Evolutionary conservation across 1,139 yeast species (phyloP), one percentile per base, ranked within the genome.

Genomic region (Pichia sp.): DNA sequence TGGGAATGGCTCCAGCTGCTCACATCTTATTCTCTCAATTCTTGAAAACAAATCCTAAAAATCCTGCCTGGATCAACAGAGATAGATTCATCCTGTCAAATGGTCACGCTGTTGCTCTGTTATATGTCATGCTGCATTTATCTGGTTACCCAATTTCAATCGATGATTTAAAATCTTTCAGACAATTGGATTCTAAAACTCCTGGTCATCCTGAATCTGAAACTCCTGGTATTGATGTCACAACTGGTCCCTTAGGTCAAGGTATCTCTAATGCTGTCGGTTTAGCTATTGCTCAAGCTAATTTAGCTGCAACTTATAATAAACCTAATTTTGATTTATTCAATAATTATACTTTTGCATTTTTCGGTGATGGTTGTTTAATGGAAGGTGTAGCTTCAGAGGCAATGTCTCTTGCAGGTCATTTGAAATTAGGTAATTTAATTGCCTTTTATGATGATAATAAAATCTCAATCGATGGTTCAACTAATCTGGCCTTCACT

Each of bases 211-310:
- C 98, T 41, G 97, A 91, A 71, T 71, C 66, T 47, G 83, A 77
- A 56, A 75, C 76, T 52, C 89, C 94, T 44, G 98, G 97, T 62
- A 79, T 88, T 45, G 98, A 93, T 64, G 95, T 89, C 60, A 89
- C 98, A 66, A 89, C 98, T 49, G 99, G 99, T 66, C 98, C 99
- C 48, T 78, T 91, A 59, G 99, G 99, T 63, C 99, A 91, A 72
- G 99, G 99, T 79, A 77, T 91, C 58, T 74, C 84, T 59, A 89
- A 89, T 64, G 97, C 96, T 43, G 96, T 91, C 57, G 99, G 99
- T 70, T 63, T 93, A 58, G 98, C 98, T 47, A 75, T 91, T 62
- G 98, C 96, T 48, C 95, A 86, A 69, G 79, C 80, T 53, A 93
- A 89, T 67, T 70, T 86, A 50, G 96, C 93, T 53, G 95, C 96